Evolutionary conservation across 2,329 filamentous ascomycete genomes (phyloP).

Genomic region (Neurospora sp.): DNA sequence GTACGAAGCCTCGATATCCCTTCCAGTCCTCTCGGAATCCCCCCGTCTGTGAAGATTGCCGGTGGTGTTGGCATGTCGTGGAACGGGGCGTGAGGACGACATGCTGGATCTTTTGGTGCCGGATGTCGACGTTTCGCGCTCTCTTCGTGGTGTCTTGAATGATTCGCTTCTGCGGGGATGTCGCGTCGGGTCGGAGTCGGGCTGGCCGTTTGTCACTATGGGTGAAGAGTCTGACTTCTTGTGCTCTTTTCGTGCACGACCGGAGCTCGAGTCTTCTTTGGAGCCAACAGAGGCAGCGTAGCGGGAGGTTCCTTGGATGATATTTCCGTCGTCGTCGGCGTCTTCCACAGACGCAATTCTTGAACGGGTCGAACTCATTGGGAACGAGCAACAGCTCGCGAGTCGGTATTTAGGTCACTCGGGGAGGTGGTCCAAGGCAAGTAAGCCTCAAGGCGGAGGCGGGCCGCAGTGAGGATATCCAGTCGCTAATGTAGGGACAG

Average conservation of each 20-base stretch:
- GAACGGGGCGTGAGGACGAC: conserved; percentile 21
- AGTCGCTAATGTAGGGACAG: conserved; percentile 1
- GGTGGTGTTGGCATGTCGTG: conserved; percentile 29
- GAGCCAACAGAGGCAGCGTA: conserved; percentile 37
- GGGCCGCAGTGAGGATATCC: conserved; percentile 9
- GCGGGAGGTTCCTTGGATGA: conserved; percentile 27
- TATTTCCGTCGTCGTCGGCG: conserved; percentile 38
- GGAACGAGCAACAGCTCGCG: conserved; percentile 14
- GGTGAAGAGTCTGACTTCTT: conserved; percentile 29
- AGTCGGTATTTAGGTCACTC: conserved; percentile 6
- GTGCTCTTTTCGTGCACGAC: conserved; percentile 35
- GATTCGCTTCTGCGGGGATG: conserved; percentile 23
- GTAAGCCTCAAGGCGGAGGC: conserved; percentile 14
- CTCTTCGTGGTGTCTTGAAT: conserved; percentile 16
- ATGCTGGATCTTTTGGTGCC: conserved; percentile 21
- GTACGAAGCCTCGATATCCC: conserved; percentile 28
- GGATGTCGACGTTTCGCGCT: conserved; percentile 17
- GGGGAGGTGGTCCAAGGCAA: conserved; percentile 9
- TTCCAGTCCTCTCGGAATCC: conserved; percentile 1
- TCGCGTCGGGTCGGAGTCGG: conserved; percentile 35
- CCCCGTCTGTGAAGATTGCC: conserved; percentile 19
- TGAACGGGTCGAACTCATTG: conserved; percentile 29
- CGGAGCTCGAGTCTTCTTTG: conserved; percentile 43
- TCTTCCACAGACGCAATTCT: conserved; percentile 40
- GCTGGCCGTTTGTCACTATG: conserved; percentile 21